These are phyloP conservation scores for Apiospora aurea DNA, from an alignment of 2,329 filamentous ascomycete genomes.

Conservation along the genomic window DNA sequence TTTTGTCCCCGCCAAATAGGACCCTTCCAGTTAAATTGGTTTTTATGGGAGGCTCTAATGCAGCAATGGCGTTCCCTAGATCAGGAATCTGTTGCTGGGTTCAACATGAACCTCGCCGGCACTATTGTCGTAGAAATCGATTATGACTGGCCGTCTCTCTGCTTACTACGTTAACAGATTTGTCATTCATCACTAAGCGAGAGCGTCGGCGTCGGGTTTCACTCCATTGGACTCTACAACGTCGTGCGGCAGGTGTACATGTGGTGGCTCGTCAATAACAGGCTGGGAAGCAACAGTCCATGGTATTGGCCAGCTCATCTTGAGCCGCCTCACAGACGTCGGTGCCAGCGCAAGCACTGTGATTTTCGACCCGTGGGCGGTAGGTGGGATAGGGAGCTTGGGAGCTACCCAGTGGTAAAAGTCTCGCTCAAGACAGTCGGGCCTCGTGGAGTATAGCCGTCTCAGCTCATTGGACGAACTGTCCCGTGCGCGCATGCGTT, in stretches of 20 bases:
- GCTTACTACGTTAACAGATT: neutral
- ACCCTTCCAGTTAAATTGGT: neutral
- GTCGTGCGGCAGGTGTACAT: neutral
- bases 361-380: neutral
- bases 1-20: neutral
- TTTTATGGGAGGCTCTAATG: neutral
- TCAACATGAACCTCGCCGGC: neutral
- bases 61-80: constrained; percentile 7
- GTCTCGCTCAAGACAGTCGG: neutral
- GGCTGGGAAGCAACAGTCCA: neutral
- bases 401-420: too few species aligned
- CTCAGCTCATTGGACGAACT: neutral
- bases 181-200: neutral
- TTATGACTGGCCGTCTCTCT: neutral
- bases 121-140: neutral
- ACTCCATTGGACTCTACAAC: neutral
- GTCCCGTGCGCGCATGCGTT: neutral
- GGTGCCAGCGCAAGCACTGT: neutral
- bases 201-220: neutral
- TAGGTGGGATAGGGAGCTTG: neutral
- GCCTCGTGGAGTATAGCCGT: constrained; percentile 7
- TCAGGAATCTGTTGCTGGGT: neutral
- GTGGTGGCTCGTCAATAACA: neutral
- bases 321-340: neutral
- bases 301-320: neutral